Percentiles rank a stretch among this genome's conserved stretches.
These are phyloP conservation scores for Fusarium mexicanum DNA, from an alignment of 2,329 filamentous ascomycete species.

Conservation along the genomic window DNA sequence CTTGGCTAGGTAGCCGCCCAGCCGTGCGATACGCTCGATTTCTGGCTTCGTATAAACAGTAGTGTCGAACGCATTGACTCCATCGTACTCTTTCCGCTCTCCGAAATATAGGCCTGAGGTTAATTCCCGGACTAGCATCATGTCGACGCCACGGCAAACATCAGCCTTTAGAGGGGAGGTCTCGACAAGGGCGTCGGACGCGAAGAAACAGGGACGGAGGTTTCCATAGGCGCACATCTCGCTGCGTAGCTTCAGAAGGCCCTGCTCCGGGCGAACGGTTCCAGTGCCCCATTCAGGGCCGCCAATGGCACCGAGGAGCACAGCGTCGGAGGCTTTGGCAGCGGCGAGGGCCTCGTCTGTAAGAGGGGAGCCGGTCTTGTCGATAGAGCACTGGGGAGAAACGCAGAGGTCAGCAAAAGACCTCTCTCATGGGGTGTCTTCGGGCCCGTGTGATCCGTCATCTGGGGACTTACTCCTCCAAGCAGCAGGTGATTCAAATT, in stretches of 20 bases:
- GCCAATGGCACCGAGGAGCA: constrained; percentile 92
- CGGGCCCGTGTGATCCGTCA: neutral
- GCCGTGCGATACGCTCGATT: constrained; percentile 86
- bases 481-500: constrained; percentile 91
- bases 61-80: constrained; percentile 79
- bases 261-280: constrained; percentile 89
- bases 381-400: constrained; percentile 79
- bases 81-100: constrained; percentile 76
- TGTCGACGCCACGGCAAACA: constrained; percentile 87
- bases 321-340: constrained; percentile 86
- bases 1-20: constrained; percentile 83
- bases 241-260: constrained; percentile 89
- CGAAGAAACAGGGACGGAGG: constrained; percentile 95
- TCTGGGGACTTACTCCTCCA: constrained; percentile 75
- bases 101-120: constrained; percentile 98
- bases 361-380: constrained; percentile 81
- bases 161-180: constrained; percentile 87
- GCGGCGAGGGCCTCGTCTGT: constrained; percentile 85
- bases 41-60: constrained; percentile 87
- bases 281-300: constrained; percentile 98
- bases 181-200: constrained; percentile 84
- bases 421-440: neutral
- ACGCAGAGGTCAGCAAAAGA: neutral
- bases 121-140: constrained; percentile 92
- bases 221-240: constrained; percentile 95